phyloP scores from a whole-genome alignment of 2,329 filamentous ascomycete genomes.

The Fusarium beomiforme region DNA sequence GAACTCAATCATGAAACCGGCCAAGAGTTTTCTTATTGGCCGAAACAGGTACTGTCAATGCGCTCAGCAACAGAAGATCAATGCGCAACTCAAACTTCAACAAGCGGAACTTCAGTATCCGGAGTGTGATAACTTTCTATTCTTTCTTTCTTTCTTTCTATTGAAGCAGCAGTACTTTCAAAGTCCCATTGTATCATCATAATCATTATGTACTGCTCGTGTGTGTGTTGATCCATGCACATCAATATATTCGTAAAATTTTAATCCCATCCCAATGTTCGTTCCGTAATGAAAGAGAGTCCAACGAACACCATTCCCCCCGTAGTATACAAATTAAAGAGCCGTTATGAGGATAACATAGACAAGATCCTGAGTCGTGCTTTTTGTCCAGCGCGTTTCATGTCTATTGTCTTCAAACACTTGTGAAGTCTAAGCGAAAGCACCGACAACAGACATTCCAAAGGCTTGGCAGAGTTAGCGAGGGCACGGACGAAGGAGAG shows the following conservation, averaged over 20 bases:
- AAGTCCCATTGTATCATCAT: not conserved
- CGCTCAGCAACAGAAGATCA: not conserved
- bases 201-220: not conserved
- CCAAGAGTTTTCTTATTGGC: not conserved
- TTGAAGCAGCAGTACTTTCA: not conserved
- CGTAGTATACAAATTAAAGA: not conserved
- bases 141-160: not conserved
- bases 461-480: slow-evolving; percentile 17
- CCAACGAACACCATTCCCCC: not conserved
- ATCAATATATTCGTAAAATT: slow-evolving; percentile 4
- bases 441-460: slow-evolving; percentile 32
- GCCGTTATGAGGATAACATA: not conserved
- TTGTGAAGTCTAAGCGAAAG: slow-evolving; percentile 20
- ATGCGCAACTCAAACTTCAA: not conserved
- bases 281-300: not conserved
- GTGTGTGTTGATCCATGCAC: not conserved
- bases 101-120: not conserved
- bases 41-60: not conserved
- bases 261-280: not conserved
- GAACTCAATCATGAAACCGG: not conserved
- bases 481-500: not conserved
- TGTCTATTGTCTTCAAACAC: not conserved
- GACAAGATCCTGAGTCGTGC: not conserved
- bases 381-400: slow-evolving; percentile 3
- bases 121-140: not conserved